phyloP scores from a whole-genome alignment of 305 asterid species.

The Plantago lanceolata region DNA sequence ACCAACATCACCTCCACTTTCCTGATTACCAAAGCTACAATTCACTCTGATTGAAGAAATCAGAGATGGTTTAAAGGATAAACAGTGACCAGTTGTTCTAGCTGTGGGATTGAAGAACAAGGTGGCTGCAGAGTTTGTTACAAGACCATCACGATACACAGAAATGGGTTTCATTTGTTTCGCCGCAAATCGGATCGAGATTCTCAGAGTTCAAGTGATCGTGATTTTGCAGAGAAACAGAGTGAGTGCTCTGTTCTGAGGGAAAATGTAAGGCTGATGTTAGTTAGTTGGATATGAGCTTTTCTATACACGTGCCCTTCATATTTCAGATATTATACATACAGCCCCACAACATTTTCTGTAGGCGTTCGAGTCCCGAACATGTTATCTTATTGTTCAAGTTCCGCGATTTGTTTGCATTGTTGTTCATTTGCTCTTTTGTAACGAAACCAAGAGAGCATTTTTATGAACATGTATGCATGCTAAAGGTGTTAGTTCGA shows the following conservation, averaged over 20 bases:
- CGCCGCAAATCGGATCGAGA: neutral
- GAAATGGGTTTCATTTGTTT: neutral
- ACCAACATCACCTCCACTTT: conserved; percentile 24
- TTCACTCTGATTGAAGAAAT: conserved; percentile 27
- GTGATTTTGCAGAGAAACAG: neutral
- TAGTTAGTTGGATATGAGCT: no score
- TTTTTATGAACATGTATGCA: no score
- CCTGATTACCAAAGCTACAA: conserved; percentile 26
- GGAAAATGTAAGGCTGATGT: conserved; percentile 4
- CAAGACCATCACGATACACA: neutral
- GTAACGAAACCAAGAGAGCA: no score
- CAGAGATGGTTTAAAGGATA: conserved; percentile 15
- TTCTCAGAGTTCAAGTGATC: conserved; percentile 5
- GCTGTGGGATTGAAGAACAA: neutral
- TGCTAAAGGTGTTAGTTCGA: no score
- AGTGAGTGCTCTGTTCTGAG: neutral
- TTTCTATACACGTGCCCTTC: neutral
- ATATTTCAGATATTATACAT: neutral
- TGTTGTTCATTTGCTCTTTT: no score
- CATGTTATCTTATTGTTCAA: no score
- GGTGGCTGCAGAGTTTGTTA: neutral
- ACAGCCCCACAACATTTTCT: neutral
- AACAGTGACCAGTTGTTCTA: neutral
- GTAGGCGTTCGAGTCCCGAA: no score
- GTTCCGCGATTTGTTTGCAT: no score